These are phyloP conservation scores for Alternaria sp. DNA, from an alignment of 2,329 filamentous ascomycete species.

Conservation along the genomic window DNA sequence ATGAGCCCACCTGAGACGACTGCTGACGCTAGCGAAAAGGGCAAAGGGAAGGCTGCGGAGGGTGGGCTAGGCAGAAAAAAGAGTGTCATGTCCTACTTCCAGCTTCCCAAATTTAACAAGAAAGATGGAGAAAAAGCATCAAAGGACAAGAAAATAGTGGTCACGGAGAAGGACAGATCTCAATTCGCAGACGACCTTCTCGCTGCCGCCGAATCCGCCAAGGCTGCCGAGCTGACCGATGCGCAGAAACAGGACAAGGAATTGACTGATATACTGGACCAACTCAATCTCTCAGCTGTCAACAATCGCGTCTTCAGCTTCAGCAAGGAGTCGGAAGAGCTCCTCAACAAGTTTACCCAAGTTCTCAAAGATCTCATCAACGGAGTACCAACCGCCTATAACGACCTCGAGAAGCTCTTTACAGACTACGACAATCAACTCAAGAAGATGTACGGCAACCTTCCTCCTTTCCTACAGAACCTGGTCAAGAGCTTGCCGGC, in stretches of 20 bases:
- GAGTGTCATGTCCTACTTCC: conserved; percentile 48
- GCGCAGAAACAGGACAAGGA: conserved; percentile 72
- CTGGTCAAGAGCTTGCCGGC: conserved; percentile 84
- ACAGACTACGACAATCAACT: conserved; percentile 71
- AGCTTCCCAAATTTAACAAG: conserved; percentile 43
- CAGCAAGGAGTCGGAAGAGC: conserved; percentile 82
- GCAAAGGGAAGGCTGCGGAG: conserved; percentile 42
- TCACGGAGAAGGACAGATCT: conserved; percentile 50
- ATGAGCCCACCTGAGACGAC: conserved; percentile 54
- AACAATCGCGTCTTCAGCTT: conserved; percentile 89
- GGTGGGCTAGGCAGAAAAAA: conserved; percentile 49
- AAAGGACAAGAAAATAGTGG: conserved; percentile 40
- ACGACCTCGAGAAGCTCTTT: conserved; percentile 79
- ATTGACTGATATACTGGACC: conserved; percentile 79
- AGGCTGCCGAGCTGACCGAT: conserved; percentile 47
- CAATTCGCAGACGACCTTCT: conserved; percentile 47
- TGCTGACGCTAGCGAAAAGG: conserved; percentile 40
- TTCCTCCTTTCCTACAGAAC: conserved; percentile 84
- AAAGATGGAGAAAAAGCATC: conserved; percentile 45
- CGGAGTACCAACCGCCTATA: conserved; percentile 91
- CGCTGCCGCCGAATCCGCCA: conserved; percentile 45
- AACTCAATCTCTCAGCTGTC: conserved; percentile 81
- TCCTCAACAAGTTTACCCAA: conserved; percentile 84
- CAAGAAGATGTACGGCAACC: conserved; percentile 69
- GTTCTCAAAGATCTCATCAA: conserved; percentile 92